A percentile compares a stretch with the other conserved stretches of the same genome.
Conservation (phyloP, 495 filamentous ascomycete genomes). For the Cairneyella variabilis region DNA sequence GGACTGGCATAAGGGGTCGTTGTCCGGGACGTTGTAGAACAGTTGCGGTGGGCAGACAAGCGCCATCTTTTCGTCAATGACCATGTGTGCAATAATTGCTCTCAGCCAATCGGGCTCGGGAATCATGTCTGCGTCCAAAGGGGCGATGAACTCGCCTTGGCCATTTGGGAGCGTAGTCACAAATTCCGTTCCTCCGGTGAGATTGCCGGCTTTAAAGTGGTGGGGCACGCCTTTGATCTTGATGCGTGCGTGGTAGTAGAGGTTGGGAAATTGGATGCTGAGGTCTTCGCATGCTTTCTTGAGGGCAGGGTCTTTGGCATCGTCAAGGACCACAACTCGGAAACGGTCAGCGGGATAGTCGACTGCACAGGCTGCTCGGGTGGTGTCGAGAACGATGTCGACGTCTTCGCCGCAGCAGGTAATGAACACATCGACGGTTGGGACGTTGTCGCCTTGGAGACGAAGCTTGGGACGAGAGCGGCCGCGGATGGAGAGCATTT, state of each 20-base stretch:
- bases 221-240: conserved; percentile 41
- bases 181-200: conserved; percentile 44
- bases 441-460: conserved; percentile 39
- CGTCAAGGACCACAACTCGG: conserved; percentile 50
- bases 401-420: conserved; percentile 49
- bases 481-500: conserved; percentile 23
- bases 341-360: conserved; percentile 49
- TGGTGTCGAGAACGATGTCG: conserved; percentile 51
- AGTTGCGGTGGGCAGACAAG: conserved; percentile 44
- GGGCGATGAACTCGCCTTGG: conserved; percentile 44
- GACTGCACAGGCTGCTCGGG: conserved; percentile 39
- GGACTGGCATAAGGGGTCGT: conserved; percentile 47
- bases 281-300: conserved; percentile 28
- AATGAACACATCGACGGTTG: conserved; percentile 49
- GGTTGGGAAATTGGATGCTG: conserved; percentile 30
- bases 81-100: conserved; percentile 42
- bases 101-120: conserved; percentile 50
- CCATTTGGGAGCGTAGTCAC: conserved; percentile 34
- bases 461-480: conserved; percentile 35
- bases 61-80: conserved; percentile 43
- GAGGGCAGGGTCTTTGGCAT: conserved; percentile 37
- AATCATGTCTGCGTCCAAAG: conserved; percentile 56
- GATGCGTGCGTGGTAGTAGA: conserved; percentile 43
- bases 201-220: conserved; percentile 54
- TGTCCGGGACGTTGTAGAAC: conserved; percentile 50